These are phyloP conservation scores for Zizania palustris DNA, from an alignment of 202 grass and related monocot species.

Conservation along the genomic window DNA sequence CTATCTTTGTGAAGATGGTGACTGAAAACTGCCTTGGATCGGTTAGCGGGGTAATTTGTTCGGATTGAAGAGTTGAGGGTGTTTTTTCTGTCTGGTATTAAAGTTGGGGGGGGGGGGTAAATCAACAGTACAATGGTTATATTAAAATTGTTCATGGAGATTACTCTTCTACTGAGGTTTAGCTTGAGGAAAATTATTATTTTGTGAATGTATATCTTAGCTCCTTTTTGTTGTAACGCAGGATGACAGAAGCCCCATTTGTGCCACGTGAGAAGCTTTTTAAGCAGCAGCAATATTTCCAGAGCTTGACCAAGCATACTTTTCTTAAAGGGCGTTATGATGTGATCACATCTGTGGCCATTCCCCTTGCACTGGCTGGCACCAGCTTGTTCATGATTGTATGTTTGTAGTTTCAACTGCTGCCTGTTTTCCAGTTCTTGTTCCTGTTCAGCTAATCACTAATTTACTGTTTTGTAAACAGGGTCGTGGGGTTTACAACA, in stretches of 20 bases:
- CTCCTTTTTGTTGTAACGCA: constrained; percentile 39
- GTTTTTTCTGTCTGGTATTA: too few species aligned
- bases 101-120: too few species aligned
- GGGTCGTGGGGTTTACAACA: constrained; percentile 76
- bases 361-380: constrained; percentile 73
- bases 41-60: too few species aligned
- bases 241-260: constrained; percentile 69
- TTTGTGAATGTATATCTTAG: background rate
- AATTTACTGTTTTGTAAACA: constrained; percentile 30
- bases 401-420: constrained; percentile 41
- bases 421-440: background rate
- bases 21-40: too few species aligned
- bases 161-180: background rate
- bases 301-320: constrained; percentile 66
- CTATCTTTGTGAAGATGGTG: too few species aligned
- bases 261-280: constrained; percentile 58
- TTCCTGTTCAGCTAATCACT: background rate
- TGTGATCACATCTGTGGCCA: constrained; percentile 64
- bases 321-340: constrained; percentile 73
- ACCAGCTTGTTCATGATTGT: constrained; percentile 68
- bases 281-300: constrained; percentile 64
- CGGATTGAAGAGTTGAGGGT: too few species aligned
- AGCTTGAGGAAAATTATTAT: background rate
- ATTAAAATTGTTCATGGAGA: background rate
- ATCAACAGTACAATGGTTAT: background rate